Evolutionary conservation across 2,329 filamentous ascomycete species (phyloP), one percentile per base, ranked within the genome.

Genomic region (Grosmannia huntii): DNA sequence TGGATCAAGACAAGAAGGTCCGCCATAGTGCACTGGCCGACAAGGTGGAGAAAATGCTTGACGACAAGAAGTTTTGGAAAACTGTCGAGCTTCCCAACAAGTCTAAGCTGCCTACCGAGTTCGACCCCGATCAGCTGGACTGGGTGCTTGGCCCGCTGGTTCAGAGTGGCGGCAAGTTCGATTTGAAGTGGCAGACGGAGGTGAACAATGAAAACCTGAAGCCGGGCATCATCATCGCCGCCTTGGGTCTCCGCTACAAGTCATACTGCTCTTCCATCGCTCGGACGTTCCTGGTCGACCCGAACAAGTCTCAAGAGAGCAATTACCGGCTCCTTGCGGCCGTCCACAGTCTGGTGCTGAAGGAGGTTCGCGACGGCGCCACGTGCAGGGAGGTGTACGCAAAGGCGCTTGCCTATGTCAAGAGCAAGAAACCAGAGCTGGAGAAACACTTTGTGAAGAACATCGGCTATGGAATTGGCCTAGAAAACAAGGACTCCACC

Each of bases 1-100:
- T 99, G 60, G 94, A 99, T 68, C 87, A 91, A 64, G 95, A 97
- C 71, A 96, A 96, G 77, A 96, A 96, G 69, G 90, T 97, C 68
- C 94, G 90, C 62, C 94, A 99, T 73, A 89, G 86, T 63, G 80
- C 81, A 2, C 80, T 99, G 9, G 85, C 89, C n/a, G 84, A 89
- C 66, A 94, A 91, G 72, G 87, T 99, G 36, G 85, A 92, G 64
- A 83, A 84, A 67, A 96, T 96, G 74, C 85, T 99, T 59, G 92
- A 97, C 66, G 90, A 99, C 65, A 77, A 82, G 56, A 95, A 95
- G 67, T 99, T 95, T 69, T 99, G 96, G 83, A 88, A 90, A 68
- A 87, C 78, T 69, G 80, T 86, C 73, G 76, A 86, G 67, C 75
- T 89, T 64, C 83, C 83, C 3, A 83, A 79, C 69, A 82, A 83